A percentile compares a stretch with the other conserved stretches of the same genome.
Evolutionary conservation across 2,329 filamentous ascomycete genomes (phyloP).

Genomic region (Grosmannia serpens): DNA sequence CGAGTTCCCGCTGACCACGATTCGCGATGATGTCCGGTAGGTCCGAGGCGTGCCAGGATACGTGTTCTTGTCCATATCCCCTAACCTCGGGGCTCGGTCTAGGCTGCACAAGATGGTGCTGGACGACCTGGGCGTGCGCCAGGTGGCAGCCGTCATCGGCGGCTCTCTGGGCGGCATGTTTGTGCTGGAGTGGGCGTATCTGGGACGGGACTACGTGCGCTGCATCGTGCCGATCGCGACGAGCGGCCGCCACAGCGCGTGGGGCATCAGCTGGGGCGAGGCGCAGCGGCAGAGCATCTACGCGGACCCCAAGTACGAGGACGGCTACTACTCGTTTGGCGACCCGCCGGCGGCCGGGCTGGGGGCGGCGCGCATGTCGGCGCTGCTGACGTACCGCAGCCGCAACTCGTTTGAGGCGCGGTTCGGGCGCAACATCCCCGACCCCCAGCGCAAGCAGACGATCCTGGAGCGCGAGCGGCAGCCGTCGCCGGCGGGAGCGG

Average conservation of each 20-base stretch:
- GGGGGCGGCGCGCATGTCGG: conserved; percentile 92
- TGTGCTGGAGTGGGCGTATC: conserved; percentile 84
- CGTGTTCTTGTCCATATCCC: neutral
- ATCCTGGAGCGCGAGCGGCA: conserved; percentile 59
- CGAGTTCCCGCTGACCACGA: conserved; percentile 90
- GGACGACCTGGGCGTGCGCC: conserved; percentile 68
- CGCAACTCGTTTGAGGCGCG: conserved; percentile 94
- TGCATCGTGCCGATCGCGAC: conserved; percentile 76
- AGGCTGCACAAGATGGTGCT: conserved; percentile 70
- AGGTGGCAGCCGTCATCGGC: conserved; percentile 68
- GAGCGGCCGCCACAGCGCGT: conserved; percentile 73
- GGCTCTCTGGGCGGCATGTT: conserved; percentile 86
- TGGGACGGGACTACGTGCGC: conserved; percentile 75
- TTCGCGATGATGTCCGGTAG: conserved; percentile 89
- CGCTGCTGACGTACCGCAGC: conserved; percentile 88
- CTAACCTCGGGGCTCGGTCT: neutral
- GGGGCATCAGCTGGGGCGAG: conserved; percentile 86
- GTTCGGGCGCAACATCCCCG: conserved; percentile 86
- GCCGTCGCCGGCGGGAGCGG: conserved; percentile 24
- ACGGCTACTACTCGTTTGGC: conserved; percentile 83
- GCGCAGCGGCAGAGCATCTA: conserved; percentile 90
- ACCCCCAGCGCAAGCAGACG: conserved; percentile 70
- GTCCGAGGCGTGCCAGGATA: conserved; percentile 18
- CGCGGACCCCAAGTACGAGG: conserved; percentile 94
- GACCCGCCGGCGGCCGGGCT: conserved; percentile 81